These are phyloP conservation scores for Globisporangium sylvaticum DNA, from an alignment of 352 stramenopile species.

Conservation along the genomic window DNA sequence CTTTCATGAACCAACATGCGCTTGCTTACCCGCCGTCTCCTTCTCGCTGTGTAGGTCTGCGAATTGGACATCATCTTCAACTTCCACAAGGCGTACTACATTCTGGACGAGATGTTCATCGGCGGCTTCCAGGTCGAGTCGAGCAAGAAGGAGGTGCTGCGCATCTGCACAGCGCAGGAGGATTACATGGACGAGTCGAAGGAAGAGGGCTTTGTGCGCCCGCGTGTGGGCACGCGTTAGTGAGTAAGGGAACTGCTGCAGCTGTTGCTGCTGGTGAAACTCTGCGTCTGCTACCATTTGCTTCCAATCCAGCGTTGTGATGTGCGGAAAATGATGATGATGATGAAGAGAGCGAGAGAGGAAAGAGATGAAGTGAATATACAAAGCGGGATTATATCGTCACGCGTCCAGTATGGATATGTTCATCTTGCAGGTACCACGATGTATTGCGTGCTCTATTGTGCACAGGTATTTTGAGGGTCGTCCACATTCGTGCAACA, in stretches of 20 bases:
- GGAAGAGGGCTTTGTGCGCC: slow-evolving; percentile 71
- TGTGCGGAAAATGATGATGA: neutral
- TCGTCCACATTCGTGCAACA: neutral
- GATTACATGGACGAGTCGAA: slow-evolving; percentile 90
- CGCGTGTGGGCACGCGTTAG: slow-evolving; percentile 63
- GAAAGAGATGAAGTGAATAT: neutral
- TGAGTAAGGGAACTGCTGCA: neutral
- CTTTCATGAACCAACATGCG: neutral
- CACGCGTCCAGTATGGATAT: neutral
- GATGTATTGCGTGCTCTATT: neutral
- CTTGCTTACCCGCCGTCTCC: slow-evolving; percentile 44
- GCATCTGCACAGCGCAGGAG: slow-evolving; percentile 87
- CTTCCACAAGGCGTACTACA: slow-evolving; percentile 99
- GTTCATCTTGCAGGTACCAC: neutral
- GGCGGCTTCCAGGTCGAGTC: slow-evolving; percentile 96
- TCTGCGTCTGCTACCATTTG: neutral
- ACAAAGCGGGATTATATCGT: neutral
- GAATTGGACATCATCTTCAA: slow-evolving; percentile 99
- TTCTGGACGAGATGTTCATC: slow-evolving; percentile 99
- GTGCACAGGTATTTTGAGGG: neutral
- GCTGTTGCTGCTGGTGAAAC: neutral
- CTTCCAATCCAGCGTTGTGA: neutral
- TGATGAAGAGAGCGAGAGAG: neutral
- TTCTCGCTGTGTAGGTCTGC: slow-evolving; percentile 65
- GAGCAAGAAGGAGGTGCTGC: slow-evolving; percentile 90